Percentiles rank a stretch among this genome's conserved stretches.
Conservation (phyloP, 2,329 filamentous ascomycete genomes). For the Calonectria pseudoreteaudii region DNA sequence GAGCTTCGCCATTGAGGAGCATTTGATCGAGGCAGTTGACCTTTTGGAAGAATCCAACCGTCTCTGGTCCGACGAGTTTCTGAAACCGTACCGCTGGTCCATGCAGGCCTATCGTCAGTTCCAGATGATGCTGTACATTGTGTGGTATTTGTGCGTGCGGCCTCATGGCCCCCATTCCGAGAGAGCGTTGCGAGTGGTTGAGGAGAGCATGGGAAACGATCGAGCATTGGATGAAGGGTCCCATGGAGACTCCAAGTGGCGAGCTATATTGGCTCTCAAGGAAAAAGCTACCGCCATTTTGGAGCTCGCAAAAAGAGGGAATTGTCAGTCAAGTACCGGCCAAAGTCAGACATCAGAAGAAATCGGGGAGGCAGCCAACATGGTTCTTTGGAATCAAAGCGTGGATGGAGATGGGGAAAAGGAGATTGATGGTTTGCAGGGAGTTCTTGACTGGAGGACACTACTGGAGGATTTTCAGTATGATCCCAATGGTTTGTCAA, state of each 20-base stretch:
- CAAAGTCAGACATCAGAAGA: not conserved
- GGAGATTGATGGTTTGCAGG: constrained; percentile 20
- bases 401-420: constrained; percentile 3
- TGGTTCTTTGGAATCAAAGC: not conserved
- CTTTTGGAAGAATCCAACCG: constrained; percentile 48
- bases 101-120: constrained; percentile 55
- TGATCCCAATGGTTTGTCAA: constrained; percentile 37
- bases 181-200: constrained; percentile 47
- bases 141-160: constrained; percentile 57
- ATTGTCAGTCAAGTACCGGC: not conserved
- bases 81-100: constrained; percentile 53
- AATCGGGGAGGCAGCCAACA: not conserved
- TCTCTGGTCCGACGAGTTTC: constrained; percentile 50
- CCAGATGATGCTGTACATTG: constrained; percentile 55
- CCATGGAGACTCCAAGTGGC: constrained; percentile 43
- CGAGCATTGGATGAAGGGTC: not conserved
- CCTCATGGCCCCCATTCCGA: constrained; percentile 46
- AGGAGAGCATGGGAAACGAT: constrained; percentile 20
- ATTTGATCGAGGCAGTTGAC: constrained; percentile 47
- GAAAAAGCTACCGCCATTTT: constrained; percentile 43
- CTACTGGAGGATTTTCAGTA: constrained; percentile 44
- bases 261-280: constrained; percentile 44
- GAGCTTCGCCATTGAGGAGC: constrained; percentile 44
- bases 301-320: constrained; percentile 8
- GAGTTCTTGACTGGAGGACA: constrained; percentile 43